Evolutionary conservation across 345 rosid species (phyloP).

Genomic region (Passiflora organensis): DNA sequence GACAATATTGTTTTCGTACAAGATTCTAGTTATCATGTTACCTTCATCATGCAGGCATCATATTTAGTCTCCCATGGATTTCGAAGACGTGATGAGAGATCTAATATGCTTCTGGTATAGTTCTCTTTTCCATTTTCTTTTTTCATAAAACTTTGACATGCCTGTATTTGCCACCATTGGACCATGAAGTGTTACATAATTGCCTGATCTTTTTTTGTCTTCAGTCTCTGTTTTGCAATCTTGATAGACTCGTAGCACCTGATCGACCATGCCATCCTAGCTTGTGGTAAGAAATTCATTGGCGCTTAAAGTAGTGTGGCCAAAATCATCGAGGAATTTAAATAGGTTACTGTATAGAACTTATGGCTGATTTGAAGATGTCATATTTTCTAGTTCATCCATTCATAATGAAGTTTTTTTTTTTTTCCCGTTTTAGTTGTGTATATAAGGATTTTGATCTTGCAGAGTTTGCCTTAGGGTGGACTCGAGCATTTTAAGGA

Average conservation of each 20-base stretch:
- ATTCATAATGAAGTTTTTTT: not conserved
- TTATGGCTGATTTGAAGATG: not conserved
- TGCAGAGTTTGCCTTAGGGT: no score
- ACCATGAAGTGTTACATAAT: conserved; percentile 7
- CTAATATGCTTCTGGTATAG: conserved; percentile 76
- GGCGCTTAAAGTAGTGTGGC: not conserved
- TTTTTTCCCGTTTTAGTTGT: not conserved
- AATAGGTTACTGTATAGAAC: not conserved
- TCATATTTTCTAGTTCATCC: not conserved
- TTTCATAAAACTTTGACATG: no score
- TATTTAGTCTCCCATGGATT: conserved; percentile 63
- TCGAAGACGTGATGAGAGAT: conserved; percentile 70
- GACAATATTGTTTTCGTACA: not conserved
- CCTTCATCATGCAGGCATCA: conserved; percentile 48
- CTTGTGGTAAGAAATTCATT: conserved; percentile 52
- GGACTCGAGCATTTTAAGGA: no score
- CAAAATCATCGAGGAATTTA: not conserved
- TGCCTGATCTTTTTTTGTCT: conserved; percentile 10
- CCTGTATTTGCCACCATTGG: no score
- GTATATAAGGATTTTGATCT: not conserved
- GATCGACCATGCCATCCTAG: conserved; percentile 77
- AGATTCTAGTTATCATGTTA: not conserved
- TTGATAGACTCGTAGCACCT: conserved; percentile 74
- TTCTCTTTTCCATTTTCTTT: not conserved
- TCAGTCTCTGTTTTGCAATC: conserved; percentile 67